Conservation (phyloP, 2,329 filamentous ascomycete genomes). For the Pseudovirgaria hyperparasitica region DNA sequence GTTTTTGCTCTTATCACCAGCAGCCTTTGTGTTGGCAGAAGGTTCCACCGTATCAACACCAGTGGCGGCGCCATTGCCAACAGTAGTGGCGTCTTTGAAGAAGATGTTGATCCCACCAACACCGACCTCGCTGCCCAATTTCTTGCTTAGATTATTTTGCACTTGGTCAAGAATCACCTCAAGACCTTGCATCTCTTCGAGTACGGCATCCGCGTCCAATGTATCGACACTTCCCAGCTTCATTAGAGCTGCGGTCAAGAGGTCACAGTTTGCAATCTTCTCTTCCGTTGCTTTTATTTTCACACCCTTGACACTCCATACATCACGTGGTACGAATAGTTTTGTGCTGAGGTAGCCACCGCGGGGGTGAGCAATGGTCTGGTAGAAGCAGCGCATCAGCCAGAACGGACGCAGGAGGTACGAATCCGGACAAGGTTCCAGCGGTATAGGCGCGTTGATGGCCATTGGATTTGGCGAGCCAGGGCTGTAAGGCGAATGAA, state of each 20-base stretch:
- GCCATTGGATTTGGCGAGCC: slow-evolving; percentile 53
- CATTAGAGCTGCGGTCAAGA: slow-evolving; percentile 75
- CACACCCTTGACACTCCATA: slow-evolving; percentile 87
- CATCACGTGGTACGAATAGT: slow-evolving; percentile 82
- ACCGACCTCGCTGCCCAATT: slow-evolving; percentile 86
- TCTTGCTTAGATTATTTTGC: slow-evolving; percentile 62
- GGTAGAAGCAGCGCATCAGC: slow-evolving; percentile 90
- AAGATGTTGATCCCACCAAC: slow-evolving; percentile 59
- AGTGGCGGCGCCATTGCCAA: slow-evolving; percentile 15
- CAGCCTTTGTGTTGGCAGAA: slow-evolving; percentile 17
- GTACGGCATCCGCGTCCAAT: slow-evolving; percentile 76
- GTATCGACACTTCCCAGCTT: slow-evolving; percentile 78
- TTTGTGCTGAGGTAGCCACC: slow-evolving; percentile 87
- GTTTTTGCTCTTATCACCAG: slow-evolving; percentile 43
- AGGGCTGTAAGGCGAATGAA: slow-evolving; percentile 53
- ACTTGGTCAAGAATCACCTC: slow-evolving; percentile 80
- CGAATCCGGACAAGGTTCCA: slow-evolving; percentile 87
- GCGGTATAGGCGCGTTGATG: slow-evolving; percentile 55
- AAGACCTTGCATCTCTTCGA: slow-evolving; percentile 87
- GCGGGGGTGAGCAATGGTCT: slow-evolving; percentile 80
- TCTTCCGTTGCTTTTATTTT: slow-evolving; percentile 88
- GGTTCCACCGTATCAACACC: slow-evolving; percentile 13
- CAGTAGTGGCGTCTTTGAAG: slow-evolving; percentile 54
- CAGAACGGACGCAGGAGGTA: slow-evolving; percentile 89
- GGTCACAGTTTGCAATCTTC: slow-evolving; percentile 84